A percentile compares a stretch with the other conserved stretches of the same genome.
These are phyloP conservation scores for Phytophthora capsici DNA, from an alignment of 352 stramenopile species.

Conservation along the genomic window DNA sequence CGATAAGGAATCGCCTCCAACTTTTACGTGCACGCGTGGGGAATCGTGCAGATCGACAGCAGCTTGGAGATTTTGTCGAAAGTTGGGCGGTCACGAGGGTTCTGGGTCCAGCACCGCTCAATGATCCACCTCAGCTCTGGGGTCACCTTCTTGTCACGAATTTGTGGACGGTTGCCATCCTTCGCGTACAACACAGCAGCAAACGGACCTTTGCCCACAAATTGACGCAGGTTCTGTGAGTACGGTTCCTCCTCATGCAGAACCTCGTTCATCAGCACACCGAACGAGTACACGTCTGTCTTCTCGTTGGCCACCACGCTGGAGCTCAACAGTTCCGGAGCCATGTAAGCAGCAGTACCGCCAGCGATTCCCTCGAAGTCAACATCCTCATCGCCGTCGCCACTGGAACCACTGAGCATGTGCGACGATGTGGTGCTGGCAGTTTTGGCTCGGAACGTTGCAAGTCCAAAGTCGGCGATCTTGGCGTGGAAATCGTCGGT, in stretches of 20 bases:
- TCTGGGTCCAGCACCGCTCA: constrained; percentile 30
- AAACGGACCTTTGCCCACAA: constrained; percentile 44
- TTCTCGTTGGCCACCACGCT: constrained; percentile 33
- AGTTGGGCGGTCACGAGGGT: constrained; percentile 21
- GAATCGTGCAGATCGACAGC: constrained; percentile 29
- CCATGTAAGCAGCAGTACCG: constrained; percentile 63
- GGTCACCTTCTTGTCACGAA: constrained; percentile 34
- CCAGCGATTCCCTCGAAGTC: constrained; percentile 40
- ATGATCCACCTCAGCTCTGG: constrained; percentile 27
- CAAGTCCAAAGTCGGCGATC: constrained; percentile 80
- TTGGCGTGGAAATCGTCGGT: constrained; percentile 74
- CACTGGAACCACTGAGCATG: constrained; percentile 22
- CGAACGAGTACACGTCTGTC: constrained; percentile 53
- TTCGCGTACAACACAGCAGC: constrained; percentile 37
- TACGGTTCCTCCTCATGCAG: constrained; percentile 56
- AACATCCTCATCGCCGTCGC: constrained; percentile 20
- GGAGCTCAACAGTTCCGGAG: constrained; percentile 45
- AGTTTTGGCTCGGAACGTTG: constrained; percentile 37
- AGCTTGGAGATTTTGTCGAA: constrained; percentile 32
- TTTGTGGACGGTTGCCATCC: constrained; percentile 31
- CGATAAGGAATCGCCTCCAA: not conserved
- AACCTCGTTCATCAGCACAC: constrained; percentile 50
- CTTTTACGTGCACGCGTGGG: constrained; percentile 30
- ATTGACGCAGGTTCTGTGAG: constrained; percentile 39
- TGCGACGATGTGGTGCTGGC: constrained; percentile 41